Percentiles rank a stretch among this genome's conserved stretches.
Evolutionary conservation across 73 alveolate genomes (phyloP).

Genomic region (Paramecium biaurelia): DNA sequence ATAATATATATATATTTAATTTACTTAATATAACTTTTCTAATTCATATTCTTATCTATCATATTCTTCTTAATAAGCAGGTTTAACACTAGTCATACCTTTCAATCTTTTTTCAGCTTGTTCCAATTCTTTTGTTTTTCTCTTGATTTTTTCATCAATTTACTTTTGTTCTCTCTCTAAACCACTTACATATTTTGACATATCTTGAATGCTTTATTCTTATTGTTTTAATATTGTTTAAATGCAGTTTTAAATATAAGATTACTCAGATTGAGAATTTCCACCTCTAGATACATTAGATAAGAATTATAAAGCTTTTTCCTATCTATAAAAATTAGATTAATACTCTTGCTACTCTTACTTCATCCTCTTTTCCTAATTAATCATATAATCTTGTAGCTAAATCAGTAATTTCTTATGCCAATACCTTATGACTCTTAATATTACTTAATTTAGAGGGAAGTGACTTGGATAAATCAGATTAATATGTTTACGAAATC

Average conservation of each 20-base stretch:
- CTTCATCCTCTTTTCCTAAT: slow-evolving; percentile 93
- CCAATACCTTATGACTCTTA: slow-evolving; percentile 82
- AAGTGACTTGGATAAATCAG: slow-evolving; percentile 35
- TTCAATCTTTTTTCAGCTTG: slow-evolving; percentile 41
- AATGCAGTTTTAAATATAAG: slow-evolving; percentile 37
- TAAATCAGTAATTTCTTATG: slow-evolving; percentile 89
- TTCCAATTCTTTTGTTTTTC: slow-evolving; percentile 30
- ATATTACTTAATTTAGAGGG: slow-evolving; percentile 76
- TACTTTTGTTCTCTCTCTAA: slow-evolving; percentile 28
- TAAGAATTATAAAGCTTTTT: slow-evolving; percentile 45
- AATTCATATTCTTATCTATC: slow-evolving; percentile 72
- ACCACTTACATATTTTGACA: slow-evolving; percentile 36
- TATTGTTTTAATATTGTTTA: slow-evolving; percentile 19
- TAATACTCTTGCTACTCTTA: slow-evolving; percentile 68
- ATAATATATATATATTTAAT: not conserved
- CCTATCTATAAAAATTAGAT: not conserved
- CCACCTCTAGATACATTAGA: slow-evolving; percentile 28
- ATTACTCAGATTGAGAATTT: not conserved
- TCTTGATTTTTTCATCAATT: not conserved
- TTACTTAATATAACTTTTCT: slow-evolving; percentile 78
- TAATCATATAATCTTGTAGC: slow-evolving; percentile 94
- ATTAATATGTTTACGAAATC: slow-evolving; percentile 60
- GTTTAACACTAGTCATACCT: slow-evolving; percentile 52
- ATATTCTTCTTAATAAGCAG: slow-evolving; percentile 60
- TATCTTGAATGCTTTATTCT: slow-evolving; percentile 8